A percentile compares a stretch with the other conserved stretches of the same genome.
These are phyloP conservation scores for Colletotrichum sp. DNA, from an alignment of 2,329 filamentous ascomycete genomes.

Conservation along the genomic window DNA sequence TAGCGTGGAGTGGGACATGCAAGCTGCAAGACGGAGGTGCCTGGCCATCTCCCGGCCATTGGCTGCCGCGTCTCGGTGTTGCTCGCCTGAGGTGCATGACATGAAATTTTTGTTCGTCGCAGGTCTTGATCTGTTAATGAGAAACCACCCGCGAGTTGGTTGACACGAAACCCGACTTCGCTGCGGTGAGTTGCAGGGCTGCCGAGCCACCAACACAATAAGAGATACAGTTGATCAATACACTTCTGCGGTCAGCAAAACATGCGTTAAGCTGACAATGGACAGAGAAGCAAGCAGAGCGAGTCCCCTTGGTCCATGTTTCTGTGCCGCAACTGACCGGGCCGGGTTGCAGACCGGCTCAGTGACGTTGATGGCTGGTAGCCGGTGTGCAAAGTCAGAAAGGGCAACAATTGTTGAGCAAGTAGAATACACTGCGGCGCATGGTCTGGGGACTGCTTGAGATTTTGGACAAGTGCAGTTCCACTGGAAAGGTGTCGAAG, in stretches of 20 bases:
- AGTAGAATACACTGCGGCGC: background rate
- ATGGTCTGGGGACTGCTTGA: background rate
- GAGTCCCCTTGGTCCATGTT: background rate
- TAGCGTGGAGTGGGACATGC: conserved; percentile 14
- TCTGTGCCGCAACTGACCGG: background rate
- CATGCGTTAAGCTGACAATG: background rate
- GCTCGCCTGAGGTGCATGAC: conserved; percentile 15
- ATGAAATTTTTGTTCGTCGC: background rate
- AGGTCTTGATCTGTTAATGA: background rate
- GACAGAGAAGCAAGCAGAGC: background rate
- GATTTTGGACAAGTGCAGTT: background rate
- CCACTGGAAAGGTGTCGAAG: background rate
- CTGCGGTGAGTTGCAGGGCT: background rate
- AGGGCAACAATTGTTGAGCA: background rate
- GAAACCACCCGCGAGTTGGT: background rate
- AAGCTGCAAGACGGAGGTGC: conserved; percentile 13
- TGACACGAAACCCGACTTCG: background rate
- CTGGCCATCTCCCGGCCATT: conserved; percentile 9
- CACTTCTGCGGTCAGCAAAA: background rate
- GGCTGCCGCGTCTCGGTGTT: conserved; percentile 11
- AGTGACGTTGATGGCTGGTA: background rate
- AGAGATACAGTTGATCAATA: background rate
- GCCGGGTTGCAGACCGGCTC: background rate
- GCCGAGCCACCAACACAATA: background rate
- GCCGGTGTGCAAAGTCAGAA: background rate